Conservation (phyloP, 2,329 filamentous ascomycete species). For the Thelonectria blattea region DNA sequence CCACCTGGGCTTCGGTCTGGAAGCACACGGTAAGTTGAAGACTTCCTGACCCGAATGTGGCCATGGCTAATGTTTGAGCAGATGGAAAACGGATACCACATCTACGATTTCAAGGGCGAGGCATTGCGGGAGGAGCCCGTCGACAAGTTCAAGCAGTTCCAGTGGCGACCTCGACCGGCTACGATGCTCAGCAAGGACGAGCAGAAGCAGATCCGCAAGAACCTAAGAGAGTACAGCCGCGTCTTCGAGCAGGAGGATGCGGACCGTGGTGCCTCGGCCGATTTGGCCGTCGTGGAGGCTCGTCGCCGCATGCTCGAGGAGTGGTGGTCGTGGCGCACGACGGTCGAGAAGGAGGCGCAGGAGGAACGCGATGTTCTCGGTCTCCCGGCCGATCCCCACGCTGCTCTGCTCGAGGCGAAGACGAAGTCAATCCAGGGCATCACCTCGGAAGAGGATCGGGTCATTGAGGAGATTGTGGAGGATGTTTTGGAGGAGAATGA, state of each 20-base stretch:
- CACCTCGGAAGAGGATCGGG: conserved; percentile 71
- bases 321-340: conserved; percentile 84
- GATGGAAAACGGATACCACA: conserved; percentile 99
- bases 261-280: conserved; percentile 90
- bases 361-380: conserved; percentile 75
- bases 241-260: conserved; percentile 95
- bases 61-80: conserved; percentile 46
- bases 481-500: conserved; percentile 87
- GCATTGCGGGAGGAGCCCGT: conserved; percentile 87
- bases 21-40: conserved; percentile 80
- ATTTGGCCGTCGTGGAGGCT: conserved; percentile 90
- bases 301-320: conserved; percentile 83
- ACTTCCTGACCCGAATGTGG: conserved; percentile 6
- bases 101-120: conserved; percentile 95
- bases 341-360: conserved; percentile 71
- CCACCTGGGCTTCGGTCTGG: conserved; percentile 92
- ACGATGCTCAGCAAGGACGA: conserved; percentile 96
- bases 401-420: conserved; percentile 65
- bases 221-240: conserved; percentile 94
- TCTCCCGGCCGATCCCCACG: conserved; percentile 68
- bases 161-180: conserved; percentile 89
- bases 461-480: conserved; percentile 88
- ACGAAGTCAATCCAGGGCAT: conserved; percentile 56
- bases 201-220: conserved; percentile 97
- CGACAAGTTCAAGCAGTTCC: conserved; percentile 97